Percentiles rank a stretch among this genome's conserved stretches.
phyloP scores from a whole-genome alignment of 140 eudicot genomes.

The Erigeron philadelphicus region DNA sequence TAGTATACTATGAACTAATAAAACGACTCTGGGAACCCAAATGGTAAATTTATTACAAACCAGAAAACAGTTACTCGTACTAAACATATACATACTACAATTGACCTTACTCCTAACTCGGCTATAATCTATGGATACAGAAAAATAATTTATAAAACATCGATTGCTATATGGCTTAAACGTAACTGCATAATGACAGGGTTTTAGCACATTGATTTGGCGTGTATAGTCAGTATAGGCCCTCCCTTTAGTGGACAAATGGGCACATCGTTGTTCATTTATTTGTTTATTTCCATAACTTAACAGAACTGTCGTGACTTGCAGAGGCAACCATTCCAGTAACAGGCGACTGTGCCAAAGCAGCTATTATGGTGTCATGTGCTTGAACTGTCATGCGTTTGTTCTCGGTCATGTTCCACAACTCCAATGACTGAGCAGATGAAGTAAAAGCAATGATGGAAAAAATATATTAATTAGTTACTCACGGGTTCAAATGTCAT shows the following conservation, averaged over 20 bases:
- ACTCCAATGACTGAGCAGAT: constrained; percentile 65
- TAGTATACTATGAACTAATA: not conserved
- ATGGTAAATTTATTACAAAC: constrained; percentile 20
- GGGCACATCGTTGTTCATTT: not conserved
- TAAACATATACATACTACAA: constrained; percentile 26
- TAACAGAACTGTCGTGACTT: constrained; percentile 89
- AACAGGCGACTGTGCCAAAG: constrained; percentile 78
- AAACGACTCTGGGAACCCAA: constrained; percentile 6
- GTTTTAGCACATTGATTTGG: constrained; percentile 14
- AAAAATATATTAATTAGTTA: not conserved
- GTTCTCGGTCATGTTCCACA: constrained; percentile 96
- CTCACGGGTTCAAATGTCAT: not conserved
- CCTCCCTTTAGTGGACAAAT: not conserved
- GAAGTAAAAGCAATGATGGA: not conserved
- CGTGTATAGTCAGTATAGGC: constrained; percentile 1
- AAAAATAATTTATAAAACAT: constrained; percentile 18
- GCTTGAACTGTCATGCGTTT: constrained; percentile 93
- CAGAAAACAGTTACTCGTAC: constrained; percentile 7
- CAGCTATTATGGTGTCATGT: constrained; percentile 76
- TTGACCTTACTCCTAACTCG: constrained; percentile 25
- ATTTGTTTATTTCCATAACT: constrained; percentile 66
- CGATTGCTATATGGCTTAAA: not conserved
- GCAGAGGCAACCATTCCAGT: constrained; percentile 98
- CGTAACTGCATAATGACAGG: constrained; percentile 18
- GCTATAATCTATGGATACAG: constrained; percentile 20